Percentiles rank a stretch among this genome's conserved stretches.
phyloP scores from a whole-genome alignment of 140 eudicot genomes.

The Bidens hawaiensis region DNA sequence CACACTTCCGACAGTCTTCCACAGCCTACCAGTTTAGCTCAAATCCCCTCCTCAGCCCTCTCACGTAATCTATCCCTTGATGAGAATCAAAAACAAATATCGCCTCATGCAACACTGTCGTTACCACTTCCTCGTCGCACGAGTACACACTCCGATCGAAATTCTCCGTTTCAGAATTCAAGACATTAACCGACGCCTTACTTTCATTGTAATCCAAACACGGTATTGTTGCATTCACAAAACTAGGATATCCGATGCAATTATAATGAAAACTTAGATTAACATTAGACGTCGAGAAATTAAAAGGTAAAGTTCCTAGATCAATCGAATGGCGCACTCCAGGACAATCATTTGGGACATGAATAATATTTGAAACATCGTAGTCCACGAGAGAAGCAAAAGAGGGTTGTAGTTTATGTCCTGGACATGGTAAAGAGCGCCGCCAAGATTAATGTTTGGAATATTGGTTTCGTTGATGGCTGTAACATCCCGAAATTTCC shows the following conservation, averaged over 20 bases:
- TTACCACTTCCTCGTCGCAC: slow-evolving; percentile 22
- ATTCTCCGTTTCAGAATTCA: background rate
- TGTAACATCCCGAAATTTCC: too few relatives aligned
- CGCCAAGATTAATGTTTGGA: background rate
- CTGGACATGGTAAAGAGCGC: background rate
- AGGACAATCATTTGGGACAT: slow-evolving; percentile 23
- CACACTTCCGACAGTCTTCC: slow-evolving; percentile 18
- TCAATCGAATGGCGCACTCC: slow-evolving; percentile 19
- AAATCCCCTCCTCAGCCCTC: slow-evolving; percentile 23
- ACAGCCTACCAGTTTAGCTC: slow-evolving; percentile 16
- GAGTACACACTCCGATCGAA: background rate
- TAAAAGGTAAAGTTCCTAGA: background rate
- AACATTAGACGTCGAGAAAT: background rate
- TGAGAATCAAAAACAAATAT: background rate
- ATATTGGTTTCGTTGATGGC: background rate
- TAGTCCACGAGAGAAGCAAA: background rate
- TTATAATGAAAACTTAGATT: slow-evolving; percentile 36
- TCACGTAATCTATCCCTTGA: background rate
- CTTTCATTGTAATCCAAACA: slow-evolving; percentile 1
- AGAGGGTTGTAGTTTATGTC: background rate
- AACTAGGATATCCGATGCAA: background rate
- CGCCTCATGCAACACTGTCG: slow-evolving; percentile 17
- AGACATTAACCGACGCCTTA: background rate
- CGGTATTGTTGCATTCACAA: background rate
- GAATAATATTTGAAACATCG: background rate